Base-by-base conservation (phyloP, 768 basidiomycete genomes). In the Lentinula raphanica region DNA sequence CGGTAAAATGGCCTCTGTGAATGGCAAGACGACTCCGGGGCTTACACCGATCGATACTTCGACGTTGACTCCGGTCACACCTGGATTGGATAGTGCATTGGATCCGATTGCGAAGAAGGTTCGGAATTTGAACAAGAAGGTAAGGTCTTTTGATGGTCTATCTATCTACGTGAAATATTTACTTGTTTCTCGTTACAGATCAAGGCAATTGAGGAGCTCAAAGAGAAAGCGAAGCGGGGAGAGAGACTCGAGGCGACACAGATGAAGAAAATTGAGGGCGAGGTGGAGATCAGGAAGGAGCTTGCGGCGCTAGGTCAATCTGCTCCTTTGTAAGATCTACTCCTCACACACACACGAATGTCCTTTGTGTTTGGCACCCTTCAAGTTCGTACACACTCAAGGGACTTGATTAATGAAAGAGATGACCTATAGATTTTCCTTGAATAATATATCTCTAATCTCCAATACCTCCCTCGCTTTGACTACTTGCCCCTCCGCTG, bases 191-290 rank as follows among this genome's bases (percentile, higher is more conserved):
- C 36, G 23, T 39, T 13, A 7, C 32, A 97, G 94, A 79, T 99
- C 63, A 98, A 97, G 71, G 96, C 96, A n/a, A 98, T 99, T 63
- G 94, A 98, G 21, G 95, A 98, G 67, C 84, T 99, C 50, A 98
- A 98, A 76, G 92, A 91, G 63, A 94, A 94, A 76, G 82, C 84
- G 27, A 88, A 83, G 67, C 83, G 90, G 35, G 96, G 97, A 0
- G 95, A 98, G 70, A 83, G 88, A 56, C 79, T 99, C 29, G 96
- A 99, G 71, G 87, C 87, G 58, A 99, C 96, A 17, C 96, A 99
- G 72, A 76, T 96, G 64, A 91, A 90, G 83, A 99, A 99, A 83
- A 96, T 98, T 66, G 94, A 97, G 40, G 87, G 87, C 8, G 95
- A 98, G 72, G 80, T 69, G 8, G 90, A 90, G 59, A 92, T 98